phyloP scores from a whole-genome alignment of 176 grass and related monocot genomes.

The Carex myosuroides region DNA sequence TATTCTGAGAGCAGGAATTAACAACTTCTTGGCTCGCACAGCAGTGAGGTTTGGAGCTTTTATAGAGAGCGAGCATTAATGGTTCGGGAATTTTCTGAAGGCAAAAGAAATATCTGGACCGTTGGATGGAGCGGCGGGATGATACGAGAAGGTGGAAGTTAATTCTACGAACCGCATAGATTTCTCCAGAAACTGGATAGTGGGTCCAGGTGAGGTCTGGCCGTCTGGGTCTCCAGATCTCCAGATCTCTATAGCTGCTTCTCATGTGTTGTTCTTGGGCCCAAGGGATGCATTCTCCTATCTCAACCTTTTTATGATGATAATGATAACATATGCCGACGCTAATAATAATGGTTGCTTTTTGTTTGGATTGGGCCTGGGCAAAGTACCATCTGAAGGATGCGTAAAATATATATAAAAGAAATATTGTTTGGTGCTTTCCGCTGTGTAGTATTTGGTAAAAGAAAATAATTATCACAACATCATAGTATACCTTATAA shows the following conservation, averaged over 20 bases:
- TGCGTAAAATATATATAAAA: neutral
- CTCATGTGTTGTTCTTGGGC: neutral
- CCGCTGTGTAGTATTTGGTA: neutral
- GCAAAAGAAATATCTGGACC: neutral
- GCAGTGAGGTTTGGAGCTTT: neutral
- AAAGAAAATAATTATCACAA: neutral
- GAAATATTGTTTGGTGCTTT: neutral
- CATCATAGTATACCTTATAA: no score
- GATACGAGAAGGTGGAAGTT: conserved; percentile 9
- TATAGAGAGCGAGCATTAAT: neutral
- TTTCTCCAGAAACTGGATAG: conserved; percentile 1
- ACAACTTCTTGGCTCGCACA: neutral
- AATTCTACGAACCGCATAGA: neutral
- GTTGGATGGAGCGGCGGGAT: conserved; percentile 8
- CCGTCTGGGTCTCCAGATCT: neutral
- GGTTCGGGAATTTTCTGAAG: neutral
- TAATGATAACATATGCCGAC: neutral
- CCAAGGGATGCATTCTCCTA: neutral
- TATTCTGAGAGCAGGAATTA: neutral
- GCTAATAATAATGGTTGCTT: neutral
- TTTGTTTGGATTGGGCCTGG: neutral
- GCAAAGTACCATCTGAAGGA: neutral
- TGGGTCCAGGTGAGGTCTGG: neutral
- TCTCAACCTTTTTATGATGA: neutral
- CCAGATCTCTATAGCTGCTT: neutral